A percentile compares a stretch with the other conserved stretches of the same genome.
These are phyloP conservation scores for Candida mesenterica DNA, from an alignment of 1,139 yeast species.

Conservation along the genomic window DNA sequence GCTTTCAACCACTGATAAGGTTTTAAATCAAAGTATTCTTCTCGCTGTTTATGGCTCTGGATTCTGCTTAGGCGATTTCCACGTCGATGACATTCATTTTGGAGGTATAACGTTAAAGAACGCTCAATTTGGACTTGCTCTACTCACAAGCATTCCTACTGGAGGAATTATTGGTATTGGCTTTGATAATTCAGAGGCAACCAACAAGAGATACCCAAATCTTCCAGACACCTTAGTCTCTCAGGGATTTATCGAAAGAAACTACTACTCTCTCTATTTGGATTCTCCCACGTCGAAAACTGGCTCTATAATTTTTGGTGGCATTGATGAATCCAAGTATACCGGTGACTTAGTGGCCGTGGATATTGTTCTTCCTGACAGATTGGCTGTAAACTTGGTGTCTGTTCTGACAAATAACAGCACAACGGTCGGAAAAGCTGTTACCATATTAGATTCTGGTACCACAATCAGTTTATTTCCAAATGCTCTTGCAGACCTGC, in stretches of 20 bases:
- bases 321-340: constrained; percentile 26
- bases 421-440: background rate
- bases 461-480: constrained; percentile 35
- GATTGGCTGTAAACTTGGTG: constrained; percentile 7
- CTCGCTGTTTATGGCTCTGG: constrained; percentile 12
- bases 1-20: constrained; percentile 7
- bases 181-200: constrained; percentile 10
- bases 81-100: constrained; percentile 13
- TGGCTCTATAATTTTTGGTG: constrained; percentile 26
- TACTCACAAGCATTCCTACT: too few species aligned
- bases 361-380: constrained; percentile 2
- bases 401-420: constrained; percentile 4
- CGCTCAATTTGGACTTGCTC: constrained; percentile 22
- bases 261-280: constrained; percentile 16
- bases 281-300: constrained; percentile 10
- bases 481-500: constrained; percentile 13
- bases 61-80: constrained; percentile 8
- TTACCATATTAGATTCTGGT: constrained; percentile 39
- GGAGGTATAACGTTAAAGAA: constrained; percentile 16
- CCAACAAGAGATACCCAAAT: constrained; percentile 15
- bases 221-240: constrained; percentile 19
- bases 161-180: constrained; percentile 23
- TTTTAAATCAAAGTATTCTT: constrained; percentile 8
- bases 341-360: constrained; percentile 17
- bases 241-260: constrained; percentile 19